Conservation (phyloP, 345 rosid species). For the Fremontodendron californicum region DNA sequence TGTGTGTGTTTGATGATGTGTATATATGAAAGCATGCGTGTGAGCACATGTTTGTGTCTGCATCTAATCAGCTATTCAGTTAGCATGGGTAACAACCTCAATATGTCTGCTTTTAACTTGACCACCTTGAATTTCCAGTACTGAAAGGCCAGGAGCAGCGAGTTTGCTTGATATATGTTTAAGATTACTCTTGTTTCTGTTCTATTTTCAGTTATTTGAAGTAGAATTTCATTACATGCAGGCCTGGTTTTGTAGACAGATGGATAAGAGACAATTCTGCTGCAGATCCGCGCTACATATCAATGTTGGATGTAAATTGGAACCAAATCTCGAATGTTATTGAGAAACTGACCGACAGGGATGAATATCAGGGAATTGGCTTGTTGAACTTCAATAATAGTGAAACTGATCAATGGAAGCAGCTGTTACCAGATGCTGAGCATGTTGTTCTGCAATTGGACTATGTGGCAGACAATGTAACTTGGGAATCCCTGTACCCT, state of each 20-base stretch:
- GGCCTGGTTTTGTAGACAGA: slow-evolving; percentile 23
- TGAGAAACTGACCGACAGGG: slow-evolving; percentile 43
- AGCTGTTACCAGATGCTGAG: slow-evolving; percentile 51
- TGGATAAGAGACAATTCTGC: slow-evolving; percentile 41
- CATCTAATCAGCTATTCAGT: slow-evolving; percentile 3
- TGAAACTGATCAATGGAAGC: slow-evolving; percentile 59
- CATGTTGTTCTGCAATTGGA: slow-evolving; percentile 56
- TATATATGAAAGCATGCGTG: not conserved
- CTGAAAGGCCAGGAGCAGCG: not conserved
- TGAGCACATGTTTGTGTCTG: not conserved
- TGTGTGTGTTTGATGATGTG: not conserved
- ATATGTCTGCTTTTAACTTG: not conserved
- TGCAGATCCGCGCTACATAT: slow-evolving; percentile 53
- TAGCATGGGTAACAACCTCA: slow-evolving; percentile 24
- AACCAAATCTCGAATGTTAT: slow-evolving; percentile 49
- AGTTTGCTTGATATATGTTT: not conserved
- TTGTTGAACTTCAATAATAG: slow-evolving; percentile 59
- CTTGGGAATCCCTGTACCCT: slow-evolving; percentile 83
- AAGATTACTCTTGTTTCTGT: not conserved
- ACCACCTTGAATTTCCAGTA: not conserved
- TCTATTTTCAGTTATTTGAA: not conserved
- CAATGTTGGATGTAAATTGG: slow-evolving; percentile 56
- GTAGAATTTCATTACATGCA: slow-evolving; percentile 1
- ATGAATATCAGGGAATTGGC: slow-evolving; percentile 62
- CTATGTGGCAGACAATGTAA: slow-evolving; percentile 34